Percentiles rank a stretch among this genome's conserved stretches.
Evolutionary conservation across 1,139 yeast species (phyloP).

Genomic region (Candida dubliniensis): DNA sequence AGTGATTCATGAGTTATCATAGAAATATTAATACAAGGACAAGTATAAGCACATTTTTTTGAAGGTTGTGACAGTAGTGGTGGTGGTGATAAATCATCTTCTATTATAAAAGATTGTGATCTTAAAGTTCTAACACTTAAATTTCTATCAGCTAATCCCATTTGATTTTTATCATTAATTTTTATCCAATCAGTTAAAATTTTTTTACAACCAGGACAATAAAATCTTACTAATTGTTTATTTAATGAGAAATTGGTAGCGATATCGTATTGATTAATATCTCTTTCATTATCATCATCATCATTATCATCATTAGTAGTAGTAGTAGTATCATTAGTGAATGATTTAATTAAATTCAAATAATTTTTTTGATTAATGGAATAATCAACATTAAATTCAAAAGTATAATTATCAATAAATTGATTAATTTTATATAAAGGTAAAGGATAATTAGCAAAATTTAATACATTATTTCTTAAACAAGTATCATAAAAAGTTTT

Average conservation of each 20-base stretch:
- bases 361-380: conserved; percentile 1
- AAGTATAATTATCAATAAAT: conserved; percentile 23
- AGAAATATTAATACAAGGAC: too few relatives aligned
- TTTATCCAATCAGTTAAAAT: conserved; percentile 13
- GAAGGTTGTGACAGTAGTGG: too few relatives aligned
- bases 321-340: conserved; percentile 7
- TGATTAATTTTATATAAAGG: conserved; percentile 24
- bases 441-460: conserved; percentile 24
- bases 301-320: too few relatives aligned
- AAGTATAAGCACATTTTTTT: too few relatives aligned
- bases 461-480: conserved; percentile 21
- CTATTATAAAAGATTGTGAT: too few relatives aligned
- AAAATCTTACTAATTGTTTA: conserved; percentile 5
- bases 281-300: too few relatives aligned
- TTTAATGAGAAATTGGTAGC: conserved; percentile 1
- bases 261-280: conserved; percentile 2
- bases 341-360: background rate
- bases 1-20: too few relatives aligned
- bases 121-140: too few relatives aligned
- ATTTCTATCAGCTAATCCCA: conserved; percentile 24
- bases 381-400: conserved; percentile 18
- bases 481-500: conserved; percentile 28
- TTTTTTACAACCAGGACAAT: conserved; percentile 22
- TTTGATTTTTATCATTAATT: conserved; percentile 14
- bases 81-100: too few relatives aligned